phyloP scores from a whole-genome alignment of 108 stramenopile genomes.

The Conticribra guillardii region DNA sequence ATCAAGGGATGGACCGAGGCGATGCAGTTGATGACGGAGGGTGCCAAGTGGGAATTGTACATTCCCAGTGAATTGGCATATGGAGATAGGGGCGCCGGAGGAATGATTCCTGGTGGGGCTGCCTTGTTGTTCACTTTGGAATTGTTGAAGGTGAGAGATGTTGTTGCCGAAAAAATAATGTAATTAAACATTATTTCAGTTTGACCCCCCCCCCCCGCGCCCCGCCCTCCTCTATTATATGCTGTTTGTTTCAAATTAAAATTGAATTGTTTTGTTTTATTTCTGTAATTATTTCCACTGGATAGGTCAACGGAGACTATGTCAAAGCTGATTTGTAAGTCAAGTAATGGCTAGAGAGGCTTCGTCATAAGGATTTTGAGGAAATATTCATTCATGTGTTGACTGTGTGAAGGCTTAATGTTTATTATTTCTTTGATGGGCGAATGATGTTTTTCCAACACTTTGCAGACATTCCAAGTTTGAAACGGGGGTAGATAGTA shows the following conservation, averaged over 20 bases:
- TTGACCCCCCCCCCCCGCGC: no score
- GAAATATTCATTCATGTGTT: no score
- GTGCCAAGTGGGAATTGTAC: slow-evolving; percentile 96
- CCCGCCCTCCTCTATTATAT: no score
- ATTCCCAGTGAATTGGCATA: slow-evolving; percentile 91
- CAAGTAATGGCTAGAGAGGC: neutral
- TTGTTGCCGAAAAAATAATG: neutral
- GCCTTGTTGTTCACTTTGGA: slow-evolving; percentile 66
- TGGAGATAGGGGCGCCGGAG: slow-evolving; percentile 58
- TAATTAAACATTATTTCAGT: no score
- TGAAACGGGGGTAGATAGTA: no score
- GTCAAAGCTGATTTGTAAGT: slow-evolving; percentile 30
- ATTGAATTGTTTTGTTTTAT: slow-evolving; percentile 2
- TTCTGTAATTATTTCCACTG: neutral
- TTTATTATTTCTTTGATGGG: no score
- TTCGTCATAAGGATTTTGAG: neutral
- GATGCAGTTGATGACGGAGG: slow-evolving; percentile 97
- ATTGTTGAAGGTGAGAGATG: slow-evolving; percentile 46
- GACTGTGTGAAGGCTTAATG: no score
- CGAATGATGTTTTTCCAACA: no score
- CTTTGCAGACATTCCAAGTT: no score
- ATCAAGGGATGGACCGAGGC: slow-evolving; percentile 84
- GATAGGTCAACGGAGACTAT: slow-evolving; percentile 39
- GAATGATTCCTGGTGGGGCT: slow-evolving; percentile 61
- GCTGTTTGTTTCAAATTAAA: no score